These are phyloP conservation scores for Tricholoma bakamatsutake DNA, from an alignment of 768 basidiomycete genomes.

Conservation along the genomic window DNA sequence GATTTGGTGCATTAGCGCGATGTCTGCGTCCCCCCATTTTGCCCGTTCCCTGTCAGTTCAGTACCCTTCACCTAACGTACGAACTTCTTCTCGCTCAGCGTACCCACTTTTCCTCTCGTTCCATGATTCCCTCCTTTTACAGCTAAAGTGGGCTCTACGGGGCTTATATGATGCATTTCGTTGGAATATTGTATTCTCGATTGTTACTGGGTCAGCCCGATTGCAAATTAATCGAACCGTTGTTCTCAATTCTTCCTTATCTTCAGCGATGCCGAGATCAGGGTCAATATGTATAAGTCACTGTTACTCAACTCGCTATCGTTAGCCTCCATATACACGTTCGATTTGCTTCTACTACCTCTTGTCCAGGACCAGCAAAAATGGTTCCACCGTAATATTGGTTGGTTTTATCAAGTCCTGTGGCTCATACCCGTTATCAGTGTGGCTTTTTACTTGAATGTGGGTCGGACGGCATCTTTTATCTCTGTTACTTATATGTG, in stretches of 20 bases:
- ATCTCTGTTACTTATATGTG: not conserved
- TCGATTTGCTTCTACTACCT: conserved; percentile 66
- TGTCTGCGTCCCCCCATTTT: conserved; percentile 14
- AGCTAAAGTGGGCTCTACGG: conserved; percentile 48
- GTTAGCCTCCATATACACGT: conserved; percentile 67
- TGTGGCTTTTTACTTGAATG: conserved; percentile 76
- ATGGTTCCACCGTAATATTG: conserved; percentile 68
- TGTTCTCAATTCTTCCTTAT: conserved; percentile 3
- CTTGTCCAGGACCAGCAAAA: conserved; percentile 55
- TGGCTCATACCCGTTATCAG: conserved; percentile 80
- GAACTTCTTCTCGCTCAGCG: conserved; percentile 37
- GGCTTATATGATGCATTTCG: conserved; percentile 70
- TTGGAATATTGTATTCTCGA: conserved; percentile 58
- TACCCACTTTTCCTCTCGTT: conserved; percentile 71
- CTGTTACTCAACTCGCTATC: conserved; percentile 67
- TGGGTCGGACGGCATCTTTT: conserved; percentile 30
- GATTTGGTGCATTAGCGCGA: not conserved
- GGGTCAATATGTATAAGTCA: conserved; percentile 70
- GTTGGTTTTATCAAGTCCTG: conserved; percentile 69
- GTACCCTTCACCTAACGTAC: conserved; percentile 26
- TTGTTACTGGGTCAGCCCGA: conserved; percentile 47
- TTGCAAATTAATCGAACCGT: not conserved
- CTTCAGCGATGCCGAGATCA: conserved; percentile 68
- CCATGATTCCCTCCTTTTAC: conserved; percentile 52
- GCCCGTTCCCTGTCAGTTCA: conserved; percentile 19